Conservation (phyloP, 768 basidiomycete genomes). For the Trametopsis cervina region DNA sequence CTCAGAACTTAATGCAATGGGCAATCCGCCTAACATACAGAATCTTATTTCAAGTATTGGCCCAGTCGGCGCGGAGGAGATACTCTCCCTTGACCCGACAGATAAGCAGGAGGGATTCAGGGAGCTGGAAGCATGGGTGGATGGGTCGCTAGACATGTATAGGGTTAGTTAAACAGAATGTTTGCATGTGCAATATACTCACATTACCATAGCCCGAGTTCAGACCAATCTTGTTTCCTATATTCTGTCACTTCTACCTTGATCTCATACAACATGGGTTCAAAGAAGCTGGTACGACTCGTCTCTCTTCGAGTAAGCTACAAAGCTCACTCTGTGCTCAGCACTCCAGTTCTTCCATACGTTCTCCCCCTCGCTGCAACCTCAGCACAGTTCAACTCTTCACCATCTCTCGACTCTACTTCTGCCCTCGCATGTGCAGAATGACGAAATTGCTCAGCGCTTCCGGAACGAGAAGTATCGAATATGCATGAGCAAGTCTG, state of each 20-base stretch:
- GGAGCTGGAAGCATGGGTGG: conserved; percentile 84
- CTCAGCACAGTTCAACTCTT: conserved; percentile 60
- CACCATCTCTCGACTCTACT: conserved; percentile 76
- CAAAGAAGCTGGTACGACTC: conserved; percentile 72
- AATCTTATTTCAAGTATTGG: conserved; percentile 72
- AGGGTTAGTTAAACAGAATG: conserved; percentile 34
- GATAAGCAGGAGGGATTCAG: conserved; percentile 83
- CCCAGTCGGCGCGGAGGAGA: conserved; percentile 76
- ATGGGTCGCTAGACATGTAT: conserved; percentile 89
- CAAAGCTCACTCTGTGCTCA: conserved; percentile 25
- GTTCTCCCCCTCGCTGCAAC: conserved; percentile 61
- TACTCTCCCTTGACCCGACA: conserved; percentile 72
- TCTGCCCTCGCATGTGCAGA: conserved; percentile 77
- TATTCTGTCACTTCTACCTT: conserved; percentile 96
- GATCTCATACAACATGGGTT: conserved; percentile 89
- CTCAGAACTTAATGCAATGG: conserved; percentile 61
- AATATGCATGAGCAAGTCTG: conserved; percentile 83
- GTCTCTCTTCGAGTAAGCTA: conserved; percentile 1
- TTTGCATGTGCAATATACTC: not conserved
- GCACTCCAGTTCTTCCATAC: conserved; percentile 69
- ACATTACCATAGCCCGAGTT: conserved; percentile 72
- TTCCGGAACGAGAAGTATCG: conserved; percentile 89
- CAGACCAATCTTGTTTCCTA: conserved; percentile 87
- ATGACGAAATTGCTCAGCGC: conserved; percentile 74
- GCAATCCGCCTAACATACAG: conserved; percentile 67